A percentile compares a stretch with the other conserved stretches of the same genome.
Conservation (phyloP, 192 early-diverging fungal genomes). For the Lobosporangium transversale region DNA sequence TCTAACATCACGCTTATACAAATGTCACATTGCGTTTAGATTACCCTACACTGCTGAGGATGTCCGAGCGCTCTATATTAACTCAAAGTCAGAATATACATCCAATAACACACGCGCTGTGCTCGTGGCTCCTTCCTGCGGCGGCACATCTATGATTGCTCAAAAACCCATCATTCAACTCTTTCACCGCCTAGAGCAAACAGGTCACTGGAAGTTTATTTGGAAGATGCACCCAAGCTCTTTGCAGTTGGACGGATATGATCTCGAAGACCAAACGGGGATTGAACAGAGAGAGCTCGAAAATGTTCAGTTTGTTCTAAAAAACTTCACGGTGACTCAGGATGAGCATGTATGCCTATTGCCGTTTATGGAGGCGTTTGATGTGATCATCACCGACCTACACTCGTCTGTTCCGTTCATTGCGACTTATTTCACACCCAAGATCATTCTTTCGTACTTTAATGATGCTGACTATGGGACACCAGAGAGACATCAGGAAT, state of each 20-base stretch:
- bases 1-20: too few species aligned
- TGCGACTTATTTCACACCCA: conserved; percentile 52
- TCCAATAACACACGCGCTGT: conserved; percentile 15
- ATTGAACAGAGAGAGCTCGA: conserved; percentile 34
- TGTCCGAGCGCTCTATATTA: conserved; percentile 8
- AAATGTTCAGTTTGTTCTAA: conserved; percentile 44
- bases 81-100: neutral
- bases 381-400: conserved; percentile 49
- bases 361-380: conserved; percentile 54
- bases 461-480: conserved; percentile 53
- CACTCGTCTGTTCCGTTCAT: conserved; percentile 54
- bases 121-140: conserved; percentile 45
- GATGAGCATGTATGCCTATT: conserved; percentile 49
- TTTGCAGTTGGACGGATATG: conserved; percentile 34
- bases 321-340: conserved; percentile 37
- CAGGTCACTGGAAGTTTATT: conserved; percentile 49
- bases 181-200: conserved; percentile 43
- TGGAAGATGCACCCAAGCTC: conserved; percentile 54
- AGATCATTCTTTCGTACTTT: conserved; percentile 49
- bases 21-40: conserved; percentile 3
- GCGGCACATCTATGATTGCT: conserved; percentile 45
- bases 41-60: conserved; percentile 48
- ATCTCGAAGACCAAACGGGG: conserved; percentile 14
- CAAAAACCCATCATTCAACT: conserved; percentile 45
- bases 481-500: conserved; percentile 41